phyloP scores from a whole-genome alignment of 768 basidiomycete species.

The Suillus fuscotomentosus region DNA sequence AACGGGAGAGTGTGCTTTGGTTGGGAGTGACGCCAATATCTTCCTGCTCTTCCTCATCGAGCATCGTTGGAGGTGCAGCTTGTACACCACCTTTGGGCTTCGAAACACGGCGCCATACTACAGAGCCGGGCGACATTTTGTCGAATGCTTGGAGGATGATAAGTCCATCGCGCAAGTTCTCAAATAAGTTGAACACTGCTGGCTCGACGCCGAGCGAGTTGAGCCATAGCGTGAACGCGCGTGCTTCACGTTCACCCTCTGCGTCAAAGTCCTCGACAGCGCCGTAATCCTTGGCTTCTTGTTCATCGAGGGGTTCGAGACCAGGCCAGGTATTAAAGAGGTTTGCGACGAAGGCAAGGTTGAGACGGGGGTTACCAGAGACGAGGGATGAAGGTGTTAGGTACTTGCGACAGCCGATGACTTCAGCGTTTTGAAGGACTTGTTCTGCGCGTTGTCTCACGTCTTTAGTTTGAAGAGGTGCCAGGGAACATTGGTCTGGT shows the following conservation, averaged over 20 bases:
- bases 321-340: constrained; percentile 98
- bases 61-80: constrained; percentile 36
- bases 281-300: constrained; percentile 89
- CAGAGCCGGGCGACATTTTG: constrained; percentile 88
- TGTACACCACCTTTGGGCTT: constrained; percentile 69
- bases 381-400: constrained; percentile 89
- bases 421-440: constrained; percentile 91
- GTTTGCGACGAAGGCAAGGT: constrained; percentile 97
- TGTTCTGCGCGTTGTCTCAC: constrained; percentile 85
- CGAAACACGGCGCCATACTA: constrained; percentile 94
- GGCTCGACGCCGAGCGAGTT: constrained; percentile 98
- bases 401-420: constrained; percentile 94
- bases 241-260: constrained; percentile 96
- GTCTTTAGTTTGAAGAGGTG: constrained; percentile 85
- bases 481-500: constrained; percentile 88
- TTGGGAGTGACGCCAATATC: constrained; percentile 83
- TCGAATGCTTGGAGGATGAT: constrained; percentile 95
- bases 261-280: constrained; percentile 97
- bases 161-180: constrained; percentile 91
- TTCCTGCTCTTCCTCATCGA: constrained; percentile 60
- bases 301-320: constrained; percentile 89
- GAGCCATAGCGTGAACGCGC: constrained; percentile 97
- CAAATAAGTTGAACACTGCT: constrained; percentile 93
- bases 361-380: constrained; percentile 93
- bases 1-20: constrained; percentile 84